These are phyloP conservation scores for Leccinum griseonigrum DNA, from an alignment of 1,284 basidiomycete species.

Conservation along the genomic window DNA sequence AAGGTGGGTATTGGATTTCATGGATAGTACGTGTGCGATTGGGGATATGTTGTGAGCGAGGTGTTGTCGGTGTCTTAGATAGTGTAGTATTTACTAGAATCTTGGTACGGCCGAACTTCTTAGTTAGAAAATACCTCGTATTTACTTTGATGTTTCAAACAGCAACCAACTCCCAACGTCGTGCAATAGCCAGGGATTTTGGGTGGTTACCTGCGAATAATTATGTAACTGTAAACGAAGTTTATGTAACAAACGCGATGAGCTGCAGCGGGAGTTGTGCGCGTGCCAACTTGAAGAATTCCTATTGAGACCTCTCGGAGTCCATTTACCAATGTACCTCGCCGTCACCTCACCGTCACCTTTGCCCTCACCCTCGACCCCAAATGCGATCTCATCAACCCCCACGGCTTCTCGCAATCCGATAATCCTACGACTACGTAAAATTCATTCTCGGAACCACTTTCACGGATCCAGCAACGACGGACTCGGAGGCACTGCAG, in stretches of 20 bases:
- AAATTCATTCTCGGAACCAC: slow-evolving; percentile 82
- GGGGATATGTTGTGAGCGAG: slow-evolving; percentile 18
- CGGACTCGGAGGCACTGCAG: slow-evolving; percentile 77
- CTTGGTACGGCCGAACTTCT: no score
- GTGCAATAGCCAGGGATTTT: no score
- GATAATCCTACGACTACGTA: slow-evolving; percentile 81
- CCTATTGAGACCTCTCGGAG: no score
- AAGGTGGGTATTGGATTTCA: slow-evolving; percentile 49
- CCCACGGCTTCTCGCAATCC: slow-evolving; percentile 49
- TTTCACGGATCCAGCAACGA: slow-evolving; percentile 78
- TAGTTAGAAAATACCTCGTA: no score
- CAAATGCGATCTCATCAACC: neutral
- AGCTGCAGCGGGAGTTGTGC: no score
- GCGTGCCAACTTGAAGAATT: no score
- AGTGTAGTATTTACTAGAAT: no score
- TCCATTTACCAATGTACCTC: neutral
- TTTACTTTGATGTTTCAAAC: no score
- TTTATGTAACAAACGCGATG: no score
- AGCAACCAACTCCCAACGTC: no score
- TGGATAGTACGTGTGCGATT: slow-evolving; percentile 26
- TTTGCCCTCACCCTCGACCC: neutral
- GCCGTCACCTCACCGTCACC: neutral
- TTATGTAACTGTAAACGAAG: no score
- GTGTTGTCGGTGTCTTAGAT: neutral
- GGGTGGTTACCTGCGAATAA: no score